Conservation (phyloP, 73 alveolate genomes). For the Breviolum minutum region DNA sequence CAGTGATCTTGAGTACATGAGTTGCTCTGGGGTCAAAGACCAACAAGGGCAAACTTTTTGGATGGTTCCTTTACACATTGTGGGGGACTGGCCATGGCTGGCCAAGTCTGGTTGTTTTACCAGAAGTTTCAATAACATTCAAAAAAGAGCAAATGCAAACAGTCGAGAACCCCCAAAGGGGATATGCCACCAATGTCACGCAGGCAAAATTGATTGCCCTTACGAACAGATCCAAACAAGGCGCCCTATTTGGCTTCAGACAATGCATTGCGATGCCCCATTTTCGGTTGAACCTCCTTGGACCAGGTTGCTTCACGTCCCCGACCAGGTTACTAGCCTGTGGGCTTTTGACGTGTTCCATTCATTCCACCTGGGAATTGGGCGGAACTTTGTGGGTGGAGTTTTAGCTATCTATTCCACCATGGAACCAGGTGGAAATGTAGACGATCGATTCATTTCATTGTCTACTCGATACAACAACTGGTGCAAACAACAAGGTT, state of each 20-base stretch:
- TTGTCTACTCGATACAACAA: background rate
- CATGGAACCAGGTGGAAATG: background rate
- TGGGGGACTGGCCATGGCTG: constrained; percentile 1
- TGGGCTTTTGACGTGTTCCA: background rate
- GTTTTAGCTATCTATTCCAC: background rate
- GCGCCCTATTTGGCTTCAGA: background rate
- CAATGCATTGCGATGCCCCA: background rate
- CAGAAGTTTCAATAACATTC: background rate
- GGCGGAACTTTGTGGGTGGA: background rate
- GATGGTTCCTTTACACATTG: background rate
- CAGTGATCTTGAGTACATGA: background rate
- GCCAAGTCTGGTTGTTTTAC: background rate
- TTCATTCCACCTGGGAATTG: background rate
- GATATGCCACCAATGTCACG: background rate
- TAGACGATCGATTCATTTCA: background rate
- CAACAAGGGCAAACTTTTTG: background rate
- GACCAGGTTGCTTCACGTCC: background rate
- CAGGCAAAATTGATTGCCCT: background rate
- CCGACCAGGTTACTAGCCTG: background rate
- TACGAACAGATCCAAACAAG: background rate
- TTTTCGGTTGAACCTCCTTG: background rate
- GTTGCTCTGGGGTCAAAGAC: background rate
- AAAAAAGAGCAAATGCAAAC: background rate
- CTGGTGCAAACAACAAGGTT: background rate
- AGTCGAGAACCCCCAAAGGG: background rate